Evolutionary conservation across 179 eudicot genomes (phyloP), one percentile per base, ranked within the genome.

Genomic region (Sideroxylon spinosum): DNA sequence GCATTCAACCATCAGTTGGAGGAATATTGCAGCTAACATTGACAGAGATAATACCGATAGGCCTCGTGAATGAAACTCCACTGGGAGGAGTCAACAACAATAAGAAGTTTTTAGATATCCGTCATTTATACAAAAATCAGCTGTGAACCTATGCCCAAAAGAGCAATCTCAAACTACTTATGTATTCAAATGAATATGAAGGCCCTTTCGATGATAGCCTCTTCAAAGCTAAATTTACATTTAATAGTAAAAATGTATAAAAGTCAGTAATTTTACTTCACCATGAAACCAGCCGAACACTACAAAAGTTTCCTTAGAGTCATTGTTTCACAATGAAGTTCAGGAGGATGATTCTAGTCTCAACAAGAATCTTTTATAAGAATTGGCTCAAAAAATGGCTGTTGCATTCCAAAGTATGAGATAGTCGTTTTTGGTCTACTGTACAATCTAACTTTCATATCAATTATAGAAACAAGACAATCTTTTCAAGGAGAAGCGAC

Each of bases 271-370:
- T 86, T 77, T 79, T 88, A 78, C 79, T n/a, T 81, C 23, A 93
- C 98, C 17, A 0, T 93, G 29, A 93, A 89, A 87, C 93, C 91
- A 73, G 93, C 98, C 67, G 97, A 95, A 80, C 90, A 89, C 97
- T 57, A 97, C 98, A 37, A 90, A 89, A 87, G 78, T 81, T 73
- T 97, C 97, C 32, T 78, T 88, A 76, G 83, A 78, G 71, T 80
- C 90, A 0, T 75, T 91, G 69, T 84, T 87, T 6, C 59, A 59
- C 12, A 80, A 80, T 75, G 90, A 75, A 19, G 76, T 79, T 74
- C 85, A 86, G 75, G 90, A 93, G 98, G 93, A 86, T 82, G 92
- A 86, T 65, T 81, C 85, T 37, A 76, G 84, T 73, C 65, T 93
- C 49, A 92, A 74, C 82, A 95, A 95, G 79, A 91, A 81, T 76